Evolutionary conservation across 495 filamentous ascomycete genomes (phyloP).

Genomic region (Penicillium simplicissimum): DNA sequence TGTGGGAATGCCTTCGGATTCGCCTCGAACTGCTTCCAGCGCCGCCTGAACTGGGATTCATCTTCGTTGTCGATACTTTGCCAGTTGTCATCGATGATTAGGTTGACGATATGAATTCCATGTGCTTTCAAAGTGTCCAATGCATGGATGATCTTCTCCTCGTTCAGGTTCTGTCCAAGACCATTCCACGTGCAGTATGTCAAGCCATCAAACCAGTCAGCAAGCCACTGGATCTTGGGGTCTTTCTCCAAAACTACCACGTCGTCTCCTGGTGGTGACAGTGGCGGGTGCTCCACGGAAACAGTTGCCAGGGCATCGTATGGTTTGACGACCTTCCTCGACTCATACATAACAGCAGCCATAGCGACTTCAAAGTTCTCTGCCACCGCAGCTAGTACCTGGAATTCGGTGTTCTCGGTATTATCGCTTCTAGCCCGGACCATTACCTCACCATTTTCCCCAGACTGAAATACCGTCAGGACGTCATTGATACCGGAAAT

Average conservation of each 20-base stretch:
- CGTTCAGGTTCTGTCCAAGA: slow-evolving; percentile 77
- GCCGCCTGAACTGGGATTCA: slow-evolving; percentile 50
- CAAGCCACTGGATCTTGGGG: slow-evolving; percentile 67
- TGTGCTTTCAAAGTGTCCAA: slow-evolving; percentile 68
- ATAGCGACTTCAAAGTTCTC: slow-evolving; percentile 74
- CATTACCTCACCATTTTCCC: slow-evolving; percentile 63
- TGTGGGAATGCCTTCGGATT: slow-evolving; percentile 76
- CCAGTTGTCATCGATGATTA: slow-evolving; percentile 98
- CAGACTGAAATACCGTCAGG: slow-evolving; percentile 67
- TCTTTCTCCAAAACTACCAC: slow-evolving; percentile 46
- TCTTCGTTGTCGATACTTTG: slow-evolving; percentile 69
- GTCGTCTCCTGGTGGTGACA: slow-evolving; percentile 43
- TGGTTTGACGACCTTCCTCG: slow-evolving; percentile 64
- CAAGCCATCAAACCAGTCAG: slow-evolving; percentile 86
- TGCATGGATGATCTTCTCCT: slow-evolving; percentile 74
- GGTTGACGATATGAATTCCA: slow-evolving; percentile 71
- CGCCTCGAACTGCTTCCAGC: slow-evolving; percentile 78
- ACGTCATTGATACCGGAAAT: slow-evolving; percentile 76
- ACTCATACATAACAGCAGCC: slow-evolving; percentile 82
- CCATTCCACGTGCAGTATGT: slow-evolving; percentile 92
- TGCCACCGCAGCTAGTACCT: slow-evolving; percentile 71
- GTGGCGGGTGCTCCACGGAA: slow-evolving; percentile 16
- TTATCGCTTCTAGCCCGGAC: slow-evolving; percentile 75
- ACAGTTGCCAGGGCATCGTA: slow-evolving; percentile 20
- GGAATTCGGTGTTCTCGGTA: slow-evolving; percentile 48